Evolutionary conservation across 768 basidiomycete species (phyloP).

Genomic region (Tulasnella sp.): DNA sequence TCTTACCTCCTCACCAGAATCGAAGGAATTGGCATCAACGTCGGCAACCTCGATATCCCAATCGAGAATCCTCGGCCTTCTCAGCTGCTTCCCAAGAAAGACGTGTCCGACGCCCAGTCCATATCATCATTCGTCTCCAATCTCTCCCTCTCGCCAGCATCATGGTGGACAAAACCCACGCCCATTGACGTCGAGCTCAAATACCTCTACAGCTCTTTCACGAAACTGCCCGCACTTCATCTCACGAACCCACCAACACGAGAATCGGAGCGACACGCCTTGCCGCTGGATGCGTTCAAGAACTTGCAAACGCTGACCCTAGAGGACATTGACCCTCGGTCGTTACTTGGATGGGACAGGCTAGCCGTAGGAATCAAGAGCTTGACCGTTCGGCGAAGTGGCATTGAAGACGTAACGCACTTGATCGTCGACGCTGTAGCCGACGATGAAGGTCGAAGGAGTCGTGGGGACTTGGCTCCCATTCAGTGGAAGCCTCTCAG

Average conservation of each 20-base stretch:
- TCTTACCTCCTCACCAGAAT: constrained; percentile 84
- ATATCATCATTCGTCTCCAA: constrained; percentile 68
- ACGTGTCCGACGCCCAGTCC: constrained; percentile 68
- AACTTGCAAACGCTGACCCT: constrained; percentile 70
- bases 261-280: constrained; percentile 44
- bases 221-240: constrained; percentile 72
- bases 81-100: constrained; percentile 39
- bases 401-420: constrained; percentile 71
- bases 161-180: constrained; percentile 63
- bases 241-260: constrained; percentile 57
- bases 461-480: constrained; percentile 24
- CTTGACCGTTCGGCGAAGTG: constrained; percentile 69
- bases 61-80: constrained; percentile 66
- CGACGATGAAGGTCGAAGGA: constrained; percentile 63
- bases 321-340: constrained; percentile 72
- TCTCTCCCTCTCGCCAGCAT: constrained; percentile 57
- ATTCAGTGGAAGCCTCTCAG: constrained; percentile 1
- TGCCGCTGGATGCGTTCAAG: constrained; percentile 81
- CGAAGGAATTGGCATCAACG: constrained; percentile 66
- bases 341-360: constrained; percentile 75
- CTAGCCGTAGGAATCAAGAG: constrained; percentile 61
- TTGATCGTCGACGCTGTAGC: constrained; percentile 67
- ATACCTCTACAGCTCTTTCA: constrained; percentile 83
- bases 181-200: constrained; percentile 67
- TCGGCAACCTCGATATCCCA: constrained; percentile 73